These are phyloP conservation scores for Blastobotrys indianensis DNA, from an alignment of 1,139 yeast species.

Conservation along the genomic window DNA sequence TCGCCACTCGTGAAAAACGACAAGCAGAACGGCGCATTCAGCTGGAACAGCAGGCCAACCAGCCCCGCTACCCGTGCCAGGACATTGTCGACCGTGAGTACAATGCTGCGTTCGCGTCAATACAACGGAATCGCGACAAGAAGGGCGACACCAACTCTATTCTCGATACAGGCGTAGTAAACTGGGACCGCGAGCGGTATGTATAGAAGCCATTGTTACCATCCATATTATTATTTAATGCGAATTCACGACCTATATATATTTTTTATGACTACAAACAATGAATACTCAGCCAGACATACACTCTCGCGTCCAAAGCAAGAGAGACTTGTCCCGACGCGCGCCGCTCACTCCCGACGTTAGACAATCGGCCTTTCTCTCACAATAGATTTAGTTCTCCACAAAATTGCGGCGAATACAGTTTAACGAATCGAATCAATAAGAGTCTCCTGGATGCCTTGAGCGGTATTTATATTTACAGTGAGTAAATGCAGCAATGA, in stretches of 20 bases:
- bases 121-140: conserved; percentile 11
- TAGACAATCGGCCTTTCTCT: neutral
- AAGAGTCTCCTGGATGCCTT: too few relatives aligned
- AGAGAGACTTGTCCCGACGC: too few relatives aligned
- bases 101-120: conserved; percentile 15
- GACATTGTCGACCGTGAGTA: conserved; percentile 15
- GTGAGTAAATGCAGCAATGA: conserved; percentile 9
- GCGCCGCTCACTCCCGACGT: neutral
- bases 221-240: too few relatives aligned
- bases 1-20: conserved; percentile 12
- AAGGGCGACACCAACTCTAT: conserved; percentile 10
- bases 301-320: too few relatives aligned
- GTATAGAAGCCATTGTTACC: neutral
- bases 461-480: too few relatives aligned
- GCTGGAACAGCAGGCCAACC: conserved; percentile 6
- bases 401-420: too few relatives aligned
- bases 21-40: conserved; percentile 4
- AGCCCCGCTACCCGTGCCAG: conserved; percentile 2
- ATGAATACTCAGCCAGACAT: too few relatives aligned
- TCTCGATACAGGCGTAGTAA: conserved; percentile 15
- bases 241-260: too few relatives aligned
- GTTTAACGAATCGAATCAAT: too few relatives aligned
- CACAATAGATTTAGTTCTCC: too few relatives aligned
- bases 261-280: too few relatives aligned
- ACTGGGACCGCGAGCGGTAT: conserved; percentile 14